Conservation (phyloP, 345 rosid genomes). For the Isatis tinctoria region DNA sequence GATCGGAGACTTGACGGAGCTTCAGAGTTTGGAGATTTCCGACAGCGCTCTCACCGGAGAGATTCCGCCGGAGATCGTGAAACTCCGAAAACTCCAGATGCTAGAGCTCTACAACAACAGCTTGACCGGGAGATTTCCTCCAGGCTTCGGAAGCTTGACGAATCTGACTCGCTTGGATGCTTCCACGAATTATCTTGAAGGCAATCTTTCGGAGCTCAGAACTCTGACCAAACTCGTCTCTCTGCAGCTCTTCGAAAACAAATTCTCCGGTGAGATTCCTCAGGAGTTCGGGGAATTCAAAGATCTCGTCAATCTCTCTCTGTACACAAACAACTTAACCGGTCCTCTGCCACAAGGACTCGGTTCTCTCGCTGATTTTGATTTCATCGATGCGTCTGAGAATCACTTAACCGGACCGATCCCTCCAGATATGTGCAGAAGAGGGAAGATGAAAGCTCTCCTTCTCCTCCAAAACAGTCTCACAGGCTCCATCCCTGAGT, state of each 20-base stretch:
- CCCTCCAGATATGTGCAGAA: constrained; percentile 89
- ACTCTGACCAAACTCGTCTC: constrained; percentile 53
- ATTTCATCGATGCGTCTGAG: constrained; percentile 80
- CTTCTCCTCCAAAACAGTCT: constrained; percentile 70
- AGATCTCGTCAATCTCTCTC: constrained; percentile 60
- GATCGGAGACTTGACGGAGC: constrained; percentile 60
- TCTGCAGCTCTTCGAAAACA: constrained; percentile 57
- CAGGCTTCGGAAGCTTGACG: constrained; percentile 60
- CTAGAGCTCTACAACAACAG: constrained; percentile 61
- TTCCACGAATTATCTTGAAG: constrained; percentile 53
- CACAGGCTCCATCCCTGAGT: constrained; percentile 68
- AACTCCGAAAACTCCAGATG: constrained; percentile 57
- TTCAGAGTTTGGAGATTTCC: constrained; percentile 54
- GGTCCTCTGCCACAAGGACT: constrained; percentile 71
- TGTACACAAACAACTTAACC: constrained; percentile 56
- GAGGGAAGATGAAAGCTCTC: constrained; percentile 58
- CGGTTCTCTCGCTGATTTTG: constrained; percentile 68
- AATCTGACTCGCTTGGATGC: constrained; percentile 57
- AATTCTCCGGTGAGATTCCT: constrained; percentile 66
- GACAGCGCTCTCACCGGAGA: constrained; percentile 45
- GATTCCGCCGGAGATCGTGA: constrained; percentile 58
- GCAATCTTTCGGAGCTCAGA: constrained; percentile 56
- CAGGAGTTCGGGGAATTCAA: constrained; percentile 62
- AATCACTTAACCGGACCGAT: constrained; percentile 65
- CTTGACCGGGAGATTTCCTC: constrained; percentile 64